Evolutionary conservation across 2,329 filamentous ascomycete species (phyloP), one percentile per base, ranked within the genome.

Genomic region (Polytolypa hystricis): DNA sequence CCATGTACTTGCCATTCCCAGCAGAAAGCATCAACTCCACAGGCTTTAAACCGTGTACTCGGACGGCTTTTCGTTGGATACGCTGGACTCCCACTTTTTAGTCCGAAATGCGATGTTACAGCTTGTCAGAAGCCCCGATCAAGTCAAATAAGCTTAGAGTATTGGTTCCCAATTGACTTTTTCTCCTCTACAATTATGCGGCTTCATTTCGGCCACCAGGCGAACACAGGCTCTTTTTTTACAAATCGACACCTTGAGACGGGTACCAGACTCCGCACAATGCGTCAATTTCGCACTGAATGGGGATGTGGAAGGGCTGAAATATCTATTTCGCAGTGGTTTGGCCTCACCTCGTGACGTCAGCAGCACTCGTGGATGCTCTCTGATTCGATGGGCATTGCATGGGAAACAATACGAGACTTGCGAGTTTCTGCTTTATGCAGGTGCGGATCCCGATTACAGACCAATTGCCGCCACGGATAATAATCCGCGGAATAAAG

Each of bases 371-470:
- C 44, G 53, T 18, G 54, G 55, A 3, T 59, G 58, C 32, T 50
- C 55, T 9, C 42, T 57, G 2, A 42, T 58, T n/a, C 46, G 50
- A 32, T 56, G 54, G 54, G 53, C 55, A 26, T 40, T 58, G 10
- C 57, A 58, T 39, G 53, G 47, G 21, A 51, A 56, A 35, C 51
- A 56, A 36, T 55, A 55, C 31, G 45, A 48, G 21, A 50, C 52
- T 5, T 52, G 48, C 33, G 37, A 48, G 30, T 56, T 56, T 35
- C 43, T 55, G 6, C 19, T 55, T 10, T 38, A 48, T 20, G 49
- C 48, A 15, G 53, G 53, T 4, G 51, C 52, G n/a, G 52, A 57
- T 36, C 43, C 47, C 1, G 51, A 56, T 32, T 55, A 56, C 35
- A 47, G 47, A 33, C 47, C 47, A 9, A 39, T 52, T 18, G 40